Evolutionary conservation across 202 grass and related monocot species (phyloP).

Genomic region (Panicum hallii): DNA sequence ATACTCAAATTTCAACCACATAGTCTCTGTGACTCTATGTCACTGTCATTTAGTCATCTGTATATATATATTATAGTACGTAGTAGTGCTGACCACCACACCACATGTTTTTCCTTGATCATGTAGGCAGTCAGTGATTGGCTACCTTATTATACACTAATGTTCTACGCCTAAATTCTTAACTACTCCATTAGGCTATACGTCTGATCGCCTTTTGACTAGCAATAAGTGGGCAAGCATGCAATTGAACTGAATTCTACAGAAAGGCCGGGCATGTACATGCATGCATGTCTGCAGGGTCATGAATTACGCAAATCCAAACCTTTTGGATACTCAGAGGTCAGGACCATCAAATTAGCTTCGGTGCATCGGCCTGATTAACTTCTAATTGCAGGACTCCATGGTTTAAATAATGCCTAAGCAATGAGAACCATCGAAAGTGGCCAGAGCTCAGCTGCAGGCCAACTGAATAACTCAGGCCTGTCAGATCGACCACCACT

Average conservation of each 20-base stretch:
- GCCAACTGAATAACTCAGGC: conserved; percentile 12
- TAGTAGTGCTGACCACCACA: not conserved
- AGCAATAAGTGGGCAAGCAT: conserved; percentile 30
- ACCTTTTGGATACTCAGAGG: not conserved
- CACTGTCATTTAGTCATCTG: not conserved
- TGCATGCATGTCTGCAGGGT: conserved; percentile 22
- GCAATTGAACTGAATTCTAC: conserved; percentile 11
- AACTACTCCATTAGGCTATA: conserved; percentile 24
- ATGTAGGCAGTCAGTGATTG: not conserved
- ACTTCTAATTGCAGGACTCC: conserved; percentile 14
- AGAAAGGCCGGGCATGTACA: not conserved
- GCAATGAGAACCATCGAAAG: conserved; percentile 15
- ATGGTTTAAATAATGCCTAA: conserved; percentile 16
- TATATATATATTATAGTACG: not conserved
- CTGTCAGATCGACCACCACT: not conserved
- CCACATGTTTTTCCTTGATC: conserved; percentile 20
- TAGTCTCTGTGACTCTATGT: not conserved
- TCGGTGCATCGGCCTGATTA: not conserved
- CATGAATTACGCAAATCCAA: conserved; percentile 19
- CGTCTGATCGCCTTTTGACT: conserved; percentile 38
- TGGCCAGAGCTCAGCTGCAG: conserved; percentile 14
- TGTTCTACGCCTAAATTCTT: not conserved
- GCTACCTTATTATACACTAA: not conserved
- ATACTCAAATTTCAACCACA: not conserved
- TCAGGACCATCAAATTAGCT: conserved; percentile 33